Base-by-base conservation (phyloP, 768 basidiomycete genomes). In the Tubosaeta sp. region DNA sequence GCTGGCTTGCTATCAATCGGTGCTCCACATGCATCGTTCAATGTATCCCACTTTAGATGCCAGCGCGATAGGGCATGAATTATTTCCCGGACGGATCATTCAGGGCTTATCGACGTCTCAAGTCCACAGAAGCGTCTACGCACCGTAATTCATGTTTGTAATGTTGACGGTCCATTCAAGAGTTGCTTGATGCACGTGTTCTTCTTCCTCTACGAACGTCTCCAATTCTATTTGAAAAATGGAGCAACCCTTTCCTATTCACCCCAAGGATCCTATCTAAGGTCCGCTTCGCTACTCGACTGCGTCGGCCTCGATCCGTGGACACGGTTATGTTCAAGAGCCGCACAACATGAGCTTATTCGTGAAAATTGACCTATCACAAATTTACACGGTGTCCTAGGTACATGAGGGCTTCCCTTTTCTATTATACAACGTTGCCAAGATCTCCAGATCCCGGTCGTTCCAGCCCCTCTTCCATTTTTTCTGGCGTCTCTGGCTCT, bases 81-180 rank as follows among this genome's bases (percentile, higher is more conserved):
- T 10, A 6, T 18, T 27, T 7, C 35, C 24, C 47, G 43, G 49
- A 21, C 51, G 53, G 51, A 59, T n/a, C 57, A 50, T 55, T 48
- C 32, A n/a, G 43, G 29, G 24, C 27, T 45, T 50, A 50, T 61
- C 48, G n/a, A 19, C 46, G 19, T 40, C n/a, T 19, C 19, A 48
- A 44, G 21, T 18, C 30, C 22, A 36, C 50, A 35, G 14, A 12
- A 35, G 46, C 40, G 19, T 29, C 18, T 30, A 43, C 18, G 48
- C 38, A 6, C 42, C 44, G n/a, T 29, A 32, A 41, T 30, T 29
- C 27, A 39, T 31, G 49, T 41, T 49, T 21, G 46, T 46, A 46
- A 10, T 34, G 21, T 3, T 8, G 36, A 19, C n/a, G 42, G 42
- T 16, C 9, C n/a, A 14, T 25, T 22, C 38, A 39, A 5, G 21